Conservation (phyloP, 176 grass and related monocot genomes). For the Luzula sylvatica region DNA sequence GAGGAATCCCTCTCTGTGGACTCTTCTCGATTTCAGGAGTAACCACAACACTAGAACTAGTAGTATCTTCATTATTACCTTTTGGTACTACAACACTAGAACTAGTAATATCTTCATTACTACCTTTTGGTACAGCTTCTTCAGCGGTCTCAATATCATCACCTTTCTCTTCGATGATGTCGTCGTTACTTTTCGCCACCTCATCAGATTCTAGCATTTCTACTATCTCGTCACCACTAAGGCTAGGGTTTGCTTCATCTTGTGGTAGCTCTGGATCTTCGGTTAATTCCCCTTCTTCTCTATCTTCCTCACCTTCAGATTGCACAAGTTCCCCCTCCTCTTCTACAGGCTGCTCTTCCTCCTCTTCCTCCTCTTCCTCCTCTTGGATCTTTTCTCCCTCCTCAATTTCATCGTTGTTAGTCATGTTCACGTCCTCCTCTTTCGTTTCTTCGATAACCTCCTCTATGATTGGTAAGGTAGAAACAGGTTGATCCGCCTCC, state of each 20-base stretch:
- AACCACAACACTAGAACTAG: neutral
- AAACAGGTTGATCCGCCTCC: slow-evolving; percentile 41
- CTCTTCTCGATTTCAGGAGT: slow-evolving; percentile 9
- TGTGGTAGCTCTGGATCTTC: slow-evolving; percentile 58
- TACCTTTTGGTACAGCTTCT: slow-evolving; percentile 33
- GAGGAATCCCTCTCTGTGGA: slow-evolving; percentile 9
- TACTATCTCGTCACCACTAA: slow-evolving; percentile 28
- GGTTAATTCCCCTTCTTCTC: slow-evolving; percentile 65
- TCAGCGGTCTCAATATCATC: slow-evolving; percentile 23
- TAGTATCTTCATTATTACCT: slow-evolving; percentile 18
- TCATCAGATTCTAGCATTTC: slow-evolving; percentile 23
- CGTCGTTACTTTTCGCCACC: slow-evolving; percentile 14
- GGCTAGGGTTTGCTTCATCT: slow-evolving; percentile 33
- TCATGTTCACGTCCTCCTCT: slow-evolving; percentile 49
- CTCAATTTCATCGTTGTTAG: slow-evolving; percentile 49
- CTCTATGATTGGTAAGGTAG: slow-evolving; percentile 21
- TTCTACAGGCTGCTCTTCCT: slow-evolving; percentile 31
- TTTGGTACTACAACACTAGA: slow-evolving; percentile 20
- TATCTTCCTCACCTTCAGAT: slow-evolving; percentile 59
- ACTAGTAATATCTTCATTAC: slow-evolving; percentile 9
- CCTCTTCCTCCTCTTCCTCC: slow-evolving; percentile 30
- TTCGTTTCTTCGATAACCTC: slow-evolving; percentile 23
- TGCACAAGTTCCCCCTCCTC: slow-evolving; percentile 42
- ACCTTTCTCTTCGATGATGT: neutral
- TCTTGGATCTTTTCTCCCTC: slow-evolving; percentile 36